Percentiles rank a stretch among this genome's conserved stretches.
Evolutionary conservation across 257 asterid species (phyloP).

Genomic region (Schizonepeta tenuifolia): DNA sequence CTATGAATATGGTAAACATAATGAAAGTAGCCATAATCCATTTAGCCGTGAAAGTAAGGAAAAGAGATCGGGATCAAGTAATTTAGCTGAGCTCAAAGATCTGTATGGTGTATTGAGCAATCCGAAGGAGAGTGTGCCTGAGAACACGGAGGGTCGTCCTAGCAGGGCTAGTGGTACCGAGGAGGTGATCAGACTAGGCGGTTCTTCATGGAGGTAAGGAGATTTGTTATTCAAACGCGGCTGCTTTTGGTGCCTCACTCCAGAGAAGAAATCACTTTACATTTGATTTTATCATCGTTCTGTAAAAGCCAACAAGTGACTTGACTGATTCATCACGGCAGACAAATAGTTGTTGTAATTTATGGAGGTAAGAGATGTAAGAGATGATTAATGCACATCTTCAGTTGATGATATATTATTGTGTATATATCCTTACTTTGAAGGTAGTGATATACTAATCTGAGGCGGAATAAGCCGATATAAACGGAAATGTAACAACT

Average conservation of each 20-base stretch:
- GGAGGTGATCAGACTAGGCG: constrained; percentile 91
- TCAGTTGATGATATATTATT: not conserved
- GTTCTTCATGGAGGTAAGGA: constrained; percentile 82
- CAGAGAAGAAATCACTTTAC: constrained; percentile 1
- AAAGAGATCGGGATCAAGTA: constrained; percentile 64
- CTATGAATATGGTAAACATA: constrained; percentile 43
- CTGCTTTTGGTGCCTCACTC: not conserved
- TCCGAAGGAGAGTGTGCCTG: constrained; percentile 56
- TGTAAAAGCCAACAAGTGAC: constrained; percentile 9
- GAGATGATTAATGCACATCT: constrained; percentile 26
- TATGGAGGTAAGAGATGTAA: constrained; percentile 14
- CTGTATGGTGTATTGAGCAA: constrained; percentile 71
- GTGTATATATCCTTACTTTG: not conserved
- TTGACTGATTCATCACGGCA: constrained; percentile 2
- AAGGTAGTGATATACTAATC: no score
- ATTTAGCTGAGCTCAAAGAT: constrained; percentile 86
- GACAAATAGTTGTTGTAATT: constrained; percentile 13
- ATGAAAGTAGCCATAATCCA: constrained; percentile 48
- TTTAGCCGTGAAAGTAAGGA: constrained; percentile 54
- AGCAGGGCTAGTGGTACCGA: constrained; percentile 66
- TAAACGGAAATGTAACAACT: no score
- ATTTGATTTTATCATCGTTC: not conserved
- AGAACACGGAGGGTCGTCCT: constrained; percentile 44
- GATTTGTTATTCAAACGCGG: not conserved
- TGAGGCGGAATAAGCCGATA: no score